Evolutionary conservation across 2,329 filamentous ascomycete species (phyloP).

Genomic region (Fusarium begoniae): DNA sequence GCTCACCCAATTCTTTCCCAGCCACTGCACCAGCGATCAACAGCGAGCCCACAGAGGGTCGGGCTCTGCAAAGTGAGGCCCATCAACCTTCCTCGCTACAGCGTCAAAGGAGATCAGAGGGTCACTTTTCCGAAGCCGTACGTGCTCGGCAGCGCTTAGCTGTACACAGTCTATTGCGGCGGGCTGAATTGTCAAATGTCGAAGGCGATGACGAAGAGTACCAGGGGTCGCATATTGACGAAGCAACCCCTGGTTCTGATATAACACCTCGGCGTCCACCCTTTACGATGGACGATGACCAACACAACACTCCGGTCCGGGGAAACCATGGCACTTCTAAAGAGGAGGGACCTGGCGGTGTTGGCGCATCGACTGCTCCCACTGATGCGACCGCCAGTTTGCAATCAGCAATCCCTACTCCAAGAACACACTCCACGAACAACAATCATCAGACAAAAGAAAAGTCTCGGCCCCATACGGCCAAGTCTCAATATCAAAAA

Average conservation of each 20-base stretch:
- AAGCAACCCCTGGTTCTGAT: neutral
- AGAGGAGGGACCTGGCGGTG: neutral
- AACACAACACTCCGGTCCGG: rapidly evolving
- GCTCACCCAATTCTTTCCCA: neutral
- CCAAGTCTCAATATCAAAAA: neutral
- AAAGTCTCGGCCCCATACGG: rapidly evolving
- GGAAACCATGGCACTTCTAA: rapidly evolving
- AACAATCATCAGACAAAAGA: neutral
- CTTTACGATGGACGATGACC: rapidly evolving
- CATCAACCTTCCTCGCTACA: neutral
- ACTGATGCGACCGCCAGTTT: neutral
- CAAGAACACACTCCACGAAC: neutral
- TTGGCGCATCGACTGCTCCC: neutral
- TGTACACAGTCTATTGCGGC: neutral
- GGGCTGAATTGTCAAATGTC: neutral
- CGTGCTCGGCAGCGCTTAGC: neutral
- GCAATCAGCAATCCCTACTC: neutral
- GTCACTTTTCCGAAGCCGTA: neutral
- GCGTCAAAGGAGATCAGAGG: neutral
- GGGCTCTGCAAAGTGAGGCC: neutral
- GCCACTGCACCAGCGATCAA: neutral
- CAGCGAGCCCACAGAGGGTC: neutral
- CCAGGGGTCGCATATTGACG: neutral
- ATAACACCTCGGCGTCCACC: neutral
- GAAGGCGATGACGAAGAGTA: neutral